Evolutionary conservation across 2,329 filamentous ascomycete genomes (phyloP), one percentile per base, ranked within the genome.

Genomic region (Eutypella sp.): DNA sequence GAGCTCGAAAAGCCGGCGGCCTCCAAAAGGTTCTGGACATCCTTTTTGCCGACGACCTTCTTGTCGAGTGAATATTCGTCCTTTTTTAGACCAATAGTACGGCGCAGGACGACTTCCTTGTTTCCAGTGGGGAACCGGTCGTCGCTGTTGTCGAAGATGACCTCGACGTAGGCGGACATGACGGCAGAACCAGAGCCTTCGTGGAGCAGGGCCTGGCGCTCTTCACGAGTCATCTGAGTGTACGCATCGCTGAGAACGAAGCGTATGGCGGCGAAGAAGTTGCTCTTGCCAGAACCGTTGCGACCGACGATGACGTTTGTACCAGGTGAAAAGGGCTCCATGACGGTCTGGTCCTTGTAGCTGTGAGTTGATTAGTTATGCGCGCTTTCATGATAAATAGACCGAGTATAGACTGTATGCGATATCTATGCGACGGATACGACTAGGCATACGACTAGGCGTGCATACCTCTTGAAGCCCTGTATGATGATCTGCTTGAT

Each of bases 401-500:
- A n/a, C n/a, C n/a, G n/a, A n/a, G n/a, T n/a, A n/a, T n/a, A n/a
- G n/a, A n/a, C n/a, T n/a, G n/a, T n/a, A n/a, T n/a, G n/a, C n/a
- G n/a, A n/a, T n/a, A n/a, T n/a, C n/a, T n/a, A n/a, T n/a, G n/a
- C n/a, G n/a, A n/a, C n/a, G n/a, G n/a, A n/a, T n/a, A n/a, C n/a
- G n/a, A n/a, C n/a, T n/a, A n/a, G n/a, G n/a, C n/a, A n/a, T n/a
- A n/a, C n/a, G n/a, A n/a, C n/a, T n/a, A n/a, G n/a, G n/a, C n/a
- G 43, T 46, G 63, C 70, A 57, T 69, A 95, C 90, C 90, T 96
- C 74, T 99, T 99, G 74, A 99, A 99, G 82, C 93, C 93, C 70
- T 99, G 93, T 66, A 99, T 97, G 69, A 96, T 97, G 68, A 97
- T 96, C 75, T 99, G 93, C 71, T 99, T 99, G 79, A 99, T 96